These are phyloP conservation scores for Schwanniomyces sp. DNA, from an alignment of 805 yeast species.

Conservation along the genomic window DNA sequence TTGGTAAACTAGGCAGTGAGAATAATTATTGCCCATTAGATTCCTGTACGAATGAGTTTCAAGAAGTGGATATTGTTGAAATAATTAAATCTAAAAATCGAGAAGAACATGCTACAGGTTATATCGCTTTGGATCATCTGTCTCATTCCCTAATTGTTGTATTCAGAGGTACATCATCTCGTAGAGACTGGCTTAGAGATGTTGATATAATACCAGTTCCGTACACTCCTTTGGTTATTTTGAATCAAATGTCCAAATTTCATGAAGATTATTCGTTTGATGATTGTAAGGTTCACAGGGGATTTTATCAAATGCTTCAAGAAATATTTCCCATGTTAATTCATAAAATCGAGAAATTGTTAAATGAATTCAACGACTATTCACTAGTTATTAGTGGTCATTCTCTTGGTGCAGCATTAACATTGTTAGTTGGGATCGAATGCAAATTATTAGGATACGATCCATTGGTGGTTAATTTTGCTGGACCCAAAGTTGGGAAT, in stretches of 20 bases:
- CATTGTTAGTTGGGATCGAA: slow-evolving; percentile 63
- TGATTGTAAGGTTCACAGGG: slow-evolving; percentile 62
- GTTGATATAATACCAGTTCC: slow-evolving; percentile 45
- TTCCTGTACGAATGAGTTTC: slow-evolving; percentile 21
- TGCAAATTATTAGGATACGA: slow-evolving; percentile 51
- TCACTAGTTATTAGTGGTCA: slow-evolving; percentile 63
- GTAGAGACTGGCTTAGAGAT: slow-evolving; percentile 64
- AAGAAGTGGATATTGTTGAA: slow-evolving; percentile 33
- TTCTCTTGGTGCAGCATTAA: slow-evolving; percentile 75
- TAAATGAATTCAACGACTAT: slow-evolving; percentile 45
- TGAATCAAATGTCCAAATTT: not conserved
- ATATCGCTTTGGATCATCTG: slow-evolving; percentile 48
- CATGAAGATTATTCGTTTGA: slow-evolving; percentile 33
- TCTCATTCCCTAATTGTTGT: slow-evolving; percentile 45
- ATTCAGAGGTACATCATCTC: slow-evolving; percentile 64
- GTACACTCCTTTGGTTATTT: slow-evolving; percentile 45
- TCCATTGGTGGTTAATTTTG: slow-evolving; percentile 59
- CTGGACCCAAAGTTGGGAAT: slow-evolving; percentile 67
- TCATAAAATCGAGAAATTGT: slow-evolving; percentile 30
- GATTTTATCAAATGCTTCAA: slow-evolving; percentile 52
- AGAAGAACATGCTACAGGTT: slow-evolving; percentile 55
- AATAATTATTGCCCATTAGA: slow-evolving; percentile 21
- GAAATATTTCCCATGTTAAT: slow-evolving; percentile 41
- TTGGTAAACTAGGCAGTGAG: slow-evolving; percentile 22
- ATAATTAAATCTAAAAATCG: slow-evolving; percentile 42